Conservation (phyloP, 2,329 filamentous ascomycete species). For the Xylariaceae sp. region DNA sequence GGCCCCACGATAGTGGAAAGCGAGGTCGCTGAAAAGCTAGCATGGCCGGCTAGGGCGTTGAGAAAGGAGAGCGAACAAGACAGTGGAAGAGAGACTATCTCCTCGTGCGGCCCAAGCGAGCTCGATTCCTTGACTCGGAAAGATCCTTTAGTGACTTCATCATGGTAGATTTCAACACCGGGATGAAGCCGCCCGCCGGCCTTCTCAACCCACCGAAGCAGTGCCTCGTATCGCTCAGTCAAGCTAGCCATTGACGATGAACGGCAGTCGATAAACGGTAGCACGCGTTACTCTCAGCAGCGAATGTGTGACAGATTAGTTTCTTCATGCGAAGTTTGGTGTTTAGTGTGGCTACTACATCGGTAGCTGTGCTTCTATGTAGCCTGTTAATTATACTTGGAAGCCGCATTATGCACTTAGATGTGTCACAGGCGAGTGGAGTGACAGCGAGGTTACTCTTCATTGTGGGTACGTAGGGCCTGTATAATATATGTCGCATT, state of each 20-base stretch:
- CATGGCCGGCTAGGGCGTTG: constrained; percentile 53
- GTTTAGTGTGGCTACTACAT: too few relatives aligned
- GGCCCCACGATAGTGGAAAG: constrained; percentile 14
- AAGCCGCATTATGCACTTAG: too few relatives aligned
- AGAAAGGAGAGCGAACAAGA: constrained; percentile 63
- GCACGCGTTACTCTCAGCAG: too few relatives aligned
- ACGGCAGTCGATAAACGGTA: too few relatives aligned
- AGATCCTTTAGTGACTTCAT: constrained; percentile 58
- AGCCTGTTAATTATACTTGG: too few relatives aligned
- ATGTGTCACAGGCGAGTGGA: too few relatives aligned
- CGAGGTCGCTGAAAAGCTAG: constrained; percentile 29
- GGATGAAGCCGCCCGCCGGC: constrained; percentile 49
- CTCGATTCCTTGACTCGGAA: constrained; percentile 53
- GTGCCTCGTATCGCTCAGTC: constrained; percentile 22
- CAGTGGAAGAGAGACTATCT: constrained; percentile 60
- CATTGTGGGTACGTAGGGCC: too few relatives aligned
- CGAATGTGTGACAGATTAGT: too few relatives aligned
- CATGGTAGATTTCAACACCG: constrained; percentile 58
- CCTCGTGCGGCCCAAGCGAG: constrained; percentile 45
- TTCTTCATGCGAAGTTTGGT: too few relatives aligned
- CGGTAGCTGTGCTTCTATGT: too few relatives aligned
- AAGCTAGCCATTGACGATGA: constrained; percentile 27
- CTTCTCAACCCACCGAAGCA: constrained; percentile 24
- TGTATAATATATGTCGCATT: too few relatives aligned
- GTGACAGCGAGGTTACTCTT: too few relatives aligned